Percentiles rank a stretch among this genome's conserved stretches.
These are phyloP conservation scores for Yarrowia divulgata DNA, from an alignment of 805 yeast species.

Conservation along the genomic window DNA sequence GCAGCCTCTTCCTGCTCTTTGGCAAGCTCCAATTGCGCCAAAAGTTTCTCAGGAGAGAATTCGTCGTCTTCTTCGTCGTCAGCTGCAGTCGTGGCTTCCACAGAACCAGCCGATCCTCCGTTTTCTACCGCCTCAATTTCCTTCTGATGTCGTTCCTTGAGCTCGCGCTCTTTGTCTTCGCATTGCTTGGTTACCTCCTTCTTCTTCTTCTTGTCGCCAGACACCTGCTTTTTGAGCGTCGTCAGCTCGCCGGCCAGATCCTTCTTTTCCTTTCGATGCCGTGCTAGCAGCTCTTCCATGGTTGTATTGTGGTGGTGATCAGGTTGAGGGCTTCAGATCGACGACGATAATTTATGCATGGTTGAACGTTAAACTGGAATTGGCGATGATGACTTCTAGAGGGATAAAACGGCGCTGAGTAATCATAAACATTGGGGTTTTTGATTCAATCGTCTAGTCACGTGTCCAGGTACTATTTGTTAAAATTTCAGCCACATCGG, in stretches of 20 bases:
- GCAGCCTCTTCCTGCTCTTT: slow-evolving; percentile 41
- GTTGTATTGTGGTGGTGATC: not conserved
- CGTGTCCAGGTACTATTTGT: too few relatives aligned
- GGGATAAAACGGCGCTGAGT: too few relatives aligned
- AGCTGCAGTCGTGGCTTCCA: slow-evolving; percentile 42
- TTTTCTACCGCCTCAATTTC: slow-evolving; percentile 54
- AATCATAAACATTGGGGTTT: too few relatives aligned
- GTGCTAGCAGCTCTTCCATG: slow-evolving; percentile 56
- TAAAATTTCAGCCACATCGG: too few relatives aligned
- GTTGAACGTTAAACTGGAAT: not conserved
- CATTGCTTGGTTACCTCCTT: slow-evolving; percentile 70
- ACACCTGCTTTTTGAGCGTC: slow-evolving; percentile 81
- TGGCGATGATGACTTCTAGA: too few relatives aligned
- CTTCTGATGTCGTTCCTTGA: slow-evolving; percentile 60
- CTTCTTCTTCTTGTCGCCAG: slow-evolving; percentile 63
- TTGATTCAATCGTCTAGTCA: too few relatives aligned
- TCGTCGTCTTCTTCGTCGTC: slow-evolving; percentile 57
- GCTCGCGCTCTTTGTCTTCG: slow-evolving; percentile 61
- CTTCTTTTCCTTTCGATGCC: slow-evolving; percentile 73
- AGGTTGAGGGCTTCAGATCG: too few relatives aligned
- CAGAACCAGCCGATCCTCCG: slow-evolving; percentile 2
- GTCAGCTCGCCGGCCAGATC: slow-evolving; percentile 73
- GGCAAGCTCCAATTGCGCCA: slow-evolving; percentile 64
- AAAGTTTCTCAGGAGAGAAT: slow-evolving; percentile 69
- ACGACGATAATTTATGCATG: not conserved